Conservation (phyloP, 2,329 filamentous ascomycete species). For the Zasmidium citrigriseum region DNA sequence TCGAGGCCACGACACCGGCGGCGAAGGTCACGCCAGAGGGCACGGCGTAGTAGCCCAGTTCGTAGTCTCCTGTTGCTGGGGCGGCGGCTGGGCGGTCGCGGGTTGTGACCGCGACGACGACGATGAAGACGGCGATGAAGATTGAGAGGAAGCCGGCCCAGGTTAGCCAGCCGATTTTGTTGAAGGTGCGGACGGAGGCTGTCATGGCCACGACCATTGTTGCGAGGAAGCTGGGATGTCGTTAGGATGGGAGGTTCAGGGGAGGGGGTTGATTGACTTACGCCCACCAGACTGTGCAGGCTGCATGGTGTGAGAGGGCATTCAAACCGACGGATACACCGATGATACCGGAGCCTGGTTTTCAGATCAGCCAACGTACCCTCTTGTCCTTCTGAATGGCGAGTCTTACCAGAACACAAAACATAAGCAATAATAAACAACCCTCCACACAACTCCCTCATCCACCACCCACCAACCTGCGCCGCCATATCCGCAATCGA, state of each 20-base stretch:
- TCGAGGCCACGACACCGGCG: constrained; percentile 58
- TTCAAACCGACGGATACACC: constrained; percentile 62
- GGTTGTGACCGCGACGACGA: constrained; percentile 56
- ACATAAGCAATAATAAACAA: constrained; percentile 62
- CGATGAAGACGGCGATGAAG: constrained; percentile 51
- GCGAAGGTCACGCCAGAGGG: constrained; percentile 57
- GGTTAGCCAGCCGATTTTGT: constrained; percentile 63
- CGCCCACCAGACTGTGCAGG: constrained; percentile 60
- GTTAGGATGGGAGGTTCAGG: background rate
- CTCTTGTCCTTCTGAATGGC: background rate
- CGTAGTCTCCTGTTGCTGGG: constrained; percentile 59
- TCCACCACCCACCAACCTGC: constrained; percentile 54
- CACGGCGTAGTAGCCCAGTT: constrained; percentile 60
- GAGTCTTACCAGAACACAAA: constrained; percentile 50
- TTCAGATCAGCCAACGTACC: background rate
- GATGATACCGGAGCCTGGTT: constrained; percentile 54
- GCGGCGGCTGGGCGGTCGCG: constrained; percentile 61
- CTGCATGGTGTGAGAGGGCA: constrained; percentile 58
- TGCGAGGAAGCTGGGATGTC: constrained; percentile 45
- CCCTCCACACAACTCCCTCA: constrained; percentile 56
- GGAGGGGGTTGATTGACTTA: constrained; percentile 28
- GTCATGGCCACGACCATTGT: constrained; percentile 51
- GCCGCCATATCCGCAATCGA: constrained; percentile 60
- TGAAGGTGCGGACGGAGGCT: constrained; percentile 58
- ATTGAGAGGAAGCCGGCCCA: constrained; percentile 62